Evolutionary conservation across 805 yeast genomes (phyloP), one percentile per base, ranked within the genome.

Genomic region (Wickerhamomyces xylosicus): DNA sequence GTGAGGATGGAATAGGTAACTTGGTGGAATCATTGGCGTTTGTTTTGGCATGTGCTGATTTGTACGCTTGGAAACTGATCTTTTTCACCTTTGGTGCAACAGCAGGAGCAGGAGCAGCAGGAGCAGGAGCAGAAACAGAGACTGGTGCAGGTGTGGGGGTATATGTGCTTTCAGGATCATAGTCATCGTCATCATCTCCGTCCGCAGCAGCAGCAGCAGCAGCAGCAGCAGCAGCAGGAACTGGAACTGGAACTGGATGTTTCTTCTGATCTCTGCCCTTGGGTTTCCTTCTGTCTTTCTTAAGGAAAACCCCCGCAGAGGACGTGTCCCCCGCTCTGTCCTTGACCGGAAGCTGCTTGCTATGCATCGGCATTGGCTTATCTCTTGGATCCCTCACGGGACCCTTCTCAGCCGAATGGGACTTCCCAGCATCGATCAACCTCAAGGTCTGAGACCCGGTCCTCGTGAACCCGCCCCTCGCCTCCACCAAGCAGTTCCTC

Each of bases 401-500:
- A 16, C 14, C 19, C 19, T 31, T 31, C 33, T 31, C 19, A 9
- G 14, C 33, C 19, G 4, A 6, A 8, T 31, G 33, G 6, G 19
- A 10, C 17, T 31, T 31, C 13, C 19, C 33, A 4, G 17, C 8
- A 8, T 17, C 19, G 5, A 31, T 6, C 11, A 31, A 8, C 19
- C 15, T 31, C 33, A 31, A 19, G 9, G 19, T 31, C 19, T 17
- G 9, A 10, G 9, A 19, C 3, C 11, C 7, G 19, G 21, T 33
- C 20, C 37, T 36, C 3, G 54, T 44, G 37, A 50, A 51, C 2
- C 56, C 57, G 11, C 14, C 9, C 11, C 28, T 39, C 4, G 49
- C 50, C 17, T 45, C 45, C 11, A 19, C 18, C 18, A 43, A 42
- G 39, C 45, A 41, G 9, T 52, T 50, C 43, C 95, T 64, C 0